Evolutionary conservation across 202 grass and related monocot species (phyloP), one percentile per base, ranked within the genome.

Genomic region (Schoenoplectus tabernaemontani): DNA sequence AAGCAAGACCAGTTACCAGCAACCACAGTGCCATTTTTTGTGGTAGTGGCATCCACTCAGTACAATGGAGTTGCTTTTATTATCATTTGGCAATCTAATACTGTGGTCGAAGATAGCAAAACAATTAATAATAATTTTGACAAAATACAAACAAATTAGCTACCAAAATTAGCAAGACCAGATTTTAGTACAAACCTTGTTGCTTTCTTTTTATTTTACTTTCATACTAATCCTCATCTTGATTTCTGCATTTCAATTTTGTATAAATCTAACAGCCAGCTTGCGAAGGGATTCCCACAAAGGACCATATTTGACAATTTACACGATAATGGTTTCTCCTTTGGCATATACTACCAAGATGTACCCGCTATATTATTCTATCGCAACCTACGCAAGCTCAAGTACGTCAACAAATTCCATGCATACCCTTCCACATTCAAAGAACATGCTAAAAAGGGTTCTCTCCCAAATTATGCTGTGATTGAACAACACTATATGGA

Each of bases 311-410:
- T 98, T 41, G 91, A 98, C 63, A 98, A 92, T 57, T 51, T 99
- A 9, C 23, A 99, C 57, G 96, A 91, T 57, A 90, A 92, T 0
- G 88, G 90, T 0, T 76, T 81, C 37, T 99, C 96, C 4, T 99
- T 99, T 64, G 91, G 96, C 30, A 83, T 99, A 69, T 99, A 95
- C 88, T 99, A 78, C 88, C 96, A 96, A 85, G 90, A 95, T 76
- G 85, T 93, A 2, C 96, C 96, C 0, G 92, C 96, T 3, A 83
- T 87, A 58, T 83, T 93, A 30, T 87, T 95, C 88, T 99, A 99
- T 81, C 90, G 96, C 38, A 93, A 89, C 81, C 92, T 99, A 0
- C 92, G 96, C 32, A 99, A 93, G 83, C 86, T 99, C 85, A 99
- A 99, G 82, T 99, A 91, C 71, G 4, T 99, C 1, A 84, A 44